Evolutionary conservation across 495 filamentous ascomycete genomes (phyloP), one percentile per base, ranked within the genome.

Genomic region (Penicillium ucsense): DNA sequence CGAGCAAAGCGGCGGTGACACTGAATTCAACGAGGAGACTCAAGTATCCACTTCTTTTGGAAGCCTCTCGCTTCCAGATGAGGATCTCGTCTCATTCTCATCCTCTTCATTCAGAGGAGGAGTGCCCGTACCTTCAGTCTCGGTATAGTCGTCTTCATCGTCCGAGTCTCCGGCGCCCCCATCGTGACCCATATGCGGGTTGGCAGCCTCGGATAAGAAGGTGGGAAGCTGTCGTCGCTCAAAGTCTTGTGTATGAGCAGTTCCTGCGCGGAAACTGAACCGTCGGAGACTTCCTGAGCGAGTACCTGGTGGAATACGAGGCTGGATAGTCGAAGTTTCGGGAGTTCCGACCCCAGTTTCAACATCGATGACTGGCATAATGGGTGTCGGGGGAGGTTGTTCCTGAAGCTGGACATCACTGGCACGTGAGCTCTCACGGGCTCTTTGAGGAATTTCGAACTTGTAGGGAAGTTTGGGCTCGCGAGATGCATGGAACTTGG

Each of bases 211-310:
- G 6, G 60, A 54, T 8, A 67, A 42, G 35, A 60, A 58, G 9
- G 61, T 69, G 4, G 78, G 73, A 41, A 70, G 76, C 42, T 78
- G 70, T 62, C 77, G 82, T 61, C 86, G 78, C 68, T 92, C 83
- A 62, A 94, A 96, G 61, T 96, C 89, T 55, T 92, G 85, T 34
- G 80, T 82, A 52, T 96, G 89, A 7, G 89, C 89, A 35, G 76
- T 69, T 4, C 82, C 78, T 51, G 94, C 70, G 8, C 85, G 75
- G 6, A 79, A 56, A 49, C 85, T 71, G 43, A 80, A 67, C 11
- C 82, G 57, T 45, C 71, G 61, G 9, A 79, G 63, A 6, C 63
- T 60, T 8, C 54, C 57, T 0, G 55, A 54, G 0, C 55, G 54
- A 6, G 58, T 66, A 38, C 62, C 51, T 45, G 39, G 11, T 4